These are phyloP conservation scores for Acidiella bohemica DNA, from an alignment of 495 filamentous ascomycete species.

Conservation along the genomic window DNA sequence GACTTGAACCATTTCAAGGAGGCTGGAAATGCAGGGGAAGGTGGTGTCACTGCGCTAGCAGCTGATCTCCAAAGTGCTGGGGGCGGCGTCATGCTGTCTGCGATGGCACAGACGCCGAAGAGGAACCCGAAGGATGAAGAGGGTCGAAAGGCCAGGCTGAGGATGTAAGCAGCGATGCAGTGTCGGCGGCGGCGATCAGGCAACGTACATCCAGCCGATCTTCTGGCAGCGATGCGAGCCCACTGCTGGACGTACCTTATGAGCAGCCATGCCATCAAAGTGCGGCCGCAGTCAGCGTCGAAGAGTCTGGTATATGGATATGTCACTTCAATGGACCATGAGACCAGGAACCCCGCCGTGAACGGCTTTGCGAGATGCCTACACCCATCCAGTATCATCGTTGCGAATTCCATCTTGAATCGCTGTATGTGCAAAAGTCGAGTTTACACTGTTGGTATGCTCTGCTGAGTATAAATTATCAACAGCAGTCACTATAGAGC, in stretches of 20 bases:
- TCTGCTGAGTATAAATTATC: too few relatives aligned
- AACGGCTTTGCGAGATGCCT: conserved; percentile 1
- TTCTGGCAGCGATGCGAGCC: neutral
- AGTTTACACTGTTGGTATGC: too few relatives aligned
- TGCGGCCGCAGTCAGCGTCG: neutral
- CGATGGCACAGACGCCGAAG: neutral
- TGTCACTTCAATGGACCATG: too few relatives aligned
- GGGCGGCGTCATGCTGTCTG: conserved; percentile 1
- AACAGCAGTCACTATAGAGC: too few relatives aligned
- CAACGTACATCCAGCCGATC: neutral
- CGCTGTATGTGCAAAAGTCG: neutral
- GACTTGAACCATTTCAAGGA: conserved; percentile 1
- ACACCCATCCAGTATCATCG: neutral
- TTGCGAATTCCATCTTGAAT: neutral
- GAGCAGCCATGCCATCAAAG: conserved; percentile 1
- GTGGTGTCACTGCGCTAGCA: neutral
- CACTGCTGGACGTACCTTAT: conserved; percentile 1
- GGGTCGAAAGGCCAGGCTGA: conserved; percentile 2
- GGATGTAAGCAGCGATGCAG: neutral
- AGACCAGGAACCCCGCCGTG: neutral
- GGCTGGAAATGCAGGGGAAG: conserved; percentile 1
- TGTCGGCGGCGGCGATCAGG: neutral
- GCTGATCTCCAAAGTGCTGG: neutral
- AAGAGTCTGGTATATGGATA: neutral
- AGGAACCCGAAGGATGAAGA: neutral